Evolutionary conservation across 306 rosid species (phyloP), one percentile per base, ranked within the genome.

Genomic region (Acacia melanoxylon): DNA sequence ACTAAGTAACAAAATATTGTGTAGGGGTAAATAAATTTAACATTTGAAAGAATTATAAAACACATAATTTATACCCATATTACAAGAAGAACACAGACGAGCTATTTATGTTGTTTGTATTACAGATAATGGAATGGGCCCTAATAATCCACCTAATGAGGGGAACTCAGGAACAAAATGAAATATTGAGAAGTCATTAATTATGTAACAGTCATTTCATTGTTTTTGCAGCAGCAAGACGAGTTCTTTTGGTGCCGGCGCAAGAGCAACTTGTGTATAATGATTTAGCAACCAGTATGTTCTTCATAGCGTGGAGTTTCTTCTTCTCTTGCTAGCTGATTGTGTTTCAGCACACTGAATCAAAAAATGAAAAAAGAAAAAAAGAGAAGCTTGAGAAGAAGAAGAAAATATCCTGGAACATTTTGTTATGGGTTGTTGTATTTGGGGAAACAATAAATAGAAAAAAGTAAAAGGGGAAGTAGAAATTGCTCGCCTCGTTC

Each of bases 231-330:
- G 74, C 33, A n/a, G 88, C 63, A 72, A 83, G 76, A 56, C 40
- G 77, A 45, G 29, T 72, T 88, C 87, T 86, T 7, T 89, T 86
- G 0, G 78, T 44, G 24, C 90, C 92, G 35, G 77, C 20, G 27
- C 86, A 84, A 15, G 45, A 19, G 59, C 87, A 81, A 13, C 85
- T 77, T 69, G 88, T 80, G 66, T 94, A 94, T 76, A 90, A 90
- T 4, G 94, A 87, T 63, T 77, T 86, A 70, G 88, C 61, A 52
- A 87, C 86, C 54, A 94, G 40, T 19, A 90, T 79, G 52, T 84
- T 88, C 91, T 49, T 94, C 74, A 91, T 73, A 4, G 3, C 82
- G 62, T 66, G 81, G 15, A 90, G 81, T 73, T 84, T 86, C 85
- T 22, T 76, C 81, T 90, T 82, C 76, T 88, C 81, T 86, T 89